These are phyloP conservation scores for Fusarium gaditjirri DNA, from an alignment of 2,329 filamentous ascomycete genomes.

Conservation along the genomic window DNA sequence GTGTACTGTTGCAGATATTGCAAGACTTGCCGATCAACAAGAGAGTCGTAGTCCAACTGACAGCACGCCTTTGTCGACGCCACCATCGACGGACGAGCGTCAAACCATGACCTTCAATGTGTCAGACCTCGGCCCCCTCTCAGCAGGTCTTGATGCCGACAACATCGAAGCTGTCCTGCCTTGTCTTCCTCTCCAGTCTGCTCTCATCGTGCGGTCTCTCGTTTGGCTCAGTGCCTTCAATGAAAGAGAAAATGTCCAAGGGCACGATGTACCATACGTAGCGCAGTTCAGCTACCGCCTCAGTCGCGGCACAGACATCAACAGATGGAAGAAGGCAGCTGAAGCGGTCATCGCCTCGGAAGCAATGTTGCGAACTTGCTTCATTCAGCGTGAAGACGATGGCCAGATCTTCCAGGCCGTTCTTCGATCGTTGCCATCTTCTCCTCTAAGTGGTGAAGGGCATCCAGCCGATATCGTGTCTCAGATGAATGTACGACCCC, in stretches of 20 bases:
- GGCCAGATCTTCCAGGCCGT: constrained; percentile 16
- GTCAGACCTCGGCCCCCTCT: neutral
- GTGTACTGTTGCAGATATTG: neutral
- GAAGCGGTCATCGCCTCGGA: constrained; percentile 5
- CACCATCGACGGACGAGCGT: neutral
- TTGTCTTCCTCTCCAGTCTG: constrained; percentile 25
- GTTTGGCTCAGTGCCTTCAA: neutral
- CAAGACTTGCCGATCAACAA: neutral
- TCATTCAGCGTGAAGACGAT: constrained; percentile 24
- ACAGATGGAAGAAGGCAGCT: neutral
- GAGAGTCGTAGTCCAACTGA: accelerated
- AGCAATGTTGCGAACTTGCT: constrained; percentile 17
- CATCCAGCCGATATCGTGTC: neutral
- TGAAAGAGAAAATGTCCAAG: accelerated
- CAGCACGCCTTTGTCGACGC: neutral
- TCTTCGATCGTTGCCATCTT: neutral
- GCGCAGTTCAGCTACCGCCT: constrained; percentile 23
- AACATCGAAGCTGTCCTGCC: constrained; percentile 11
- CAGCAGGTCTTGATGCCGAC: neutral
- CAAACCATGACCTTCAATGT: accelerated
- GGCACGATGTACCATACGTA: constrained; percentile 14
- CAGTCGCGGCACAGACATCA: neutral
- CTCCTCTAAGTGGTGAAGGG: neutral
- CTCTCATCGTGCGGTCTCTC: constrained; percentile 14
- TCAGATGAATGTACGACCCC: constrained; percentile 3